Evolutionary conservation across 257 asterid species (phyloP).

Genomic region (Gynochthodes officinalis): DNA sequence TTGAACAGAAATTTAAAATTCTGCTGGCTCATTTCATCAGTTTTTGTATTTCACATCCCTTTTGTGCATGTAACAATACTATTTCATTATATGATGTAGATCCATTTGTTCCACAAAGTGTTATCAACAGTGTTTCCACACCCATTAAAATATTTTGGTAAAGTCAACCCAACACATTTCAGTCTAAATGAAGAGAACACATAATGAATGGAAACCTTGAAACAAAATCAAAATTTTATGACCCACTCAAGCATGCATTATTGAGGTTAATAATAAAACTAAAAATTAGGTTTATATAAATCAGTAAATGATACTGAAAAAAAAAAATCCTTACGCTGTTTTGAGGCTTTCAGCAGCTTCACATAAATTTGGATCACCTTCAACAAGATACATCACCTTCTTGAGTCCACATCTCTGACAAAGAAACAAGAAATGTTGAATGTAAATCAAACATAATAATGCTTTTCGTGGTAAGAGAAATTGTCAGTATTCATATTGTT

Average conservation of each 20-base stretch:
- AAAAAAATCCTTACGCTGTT: slow-evolving; percentile 71
- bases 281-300: not conserved
- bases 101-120: not conserved
- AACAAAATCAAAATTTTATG: not conserved
- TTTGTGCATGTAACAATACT: not conserved
- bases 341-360: slow-evolving; percentile 94
- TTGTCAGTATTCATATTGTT: not conserved
- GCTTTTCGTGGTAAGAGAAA: not conserved
- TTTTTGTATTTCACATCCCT: not conserved
- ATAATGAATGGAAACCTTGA: not conserved
- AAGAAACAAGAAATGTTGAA: slow-evolving; percentile 14
- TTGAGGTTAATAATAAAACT: not conserved
- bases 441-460: not conserved
- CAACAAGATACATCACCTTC: slow-evolving; percentile 93
- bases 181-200: not conserved
- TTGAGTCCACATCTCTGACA: slow-evolving; percentile 88
- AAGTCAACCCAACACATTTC: not conserved
- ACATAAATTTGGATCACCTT: slow-evolving; percentile 91
- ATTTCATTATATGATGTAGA: not conserved
- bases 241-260: not conserved
- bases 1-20: no score
- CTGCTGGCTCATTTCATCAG: not conserved
- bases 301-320: not conserved
- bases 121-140: not conserved
- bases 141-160: not conserved